Evolutionary conservation across 2,329 filamentous ascomycete genomes (phyloP).

Genomic region (Rhinocladiella mackenziei): DNA sequence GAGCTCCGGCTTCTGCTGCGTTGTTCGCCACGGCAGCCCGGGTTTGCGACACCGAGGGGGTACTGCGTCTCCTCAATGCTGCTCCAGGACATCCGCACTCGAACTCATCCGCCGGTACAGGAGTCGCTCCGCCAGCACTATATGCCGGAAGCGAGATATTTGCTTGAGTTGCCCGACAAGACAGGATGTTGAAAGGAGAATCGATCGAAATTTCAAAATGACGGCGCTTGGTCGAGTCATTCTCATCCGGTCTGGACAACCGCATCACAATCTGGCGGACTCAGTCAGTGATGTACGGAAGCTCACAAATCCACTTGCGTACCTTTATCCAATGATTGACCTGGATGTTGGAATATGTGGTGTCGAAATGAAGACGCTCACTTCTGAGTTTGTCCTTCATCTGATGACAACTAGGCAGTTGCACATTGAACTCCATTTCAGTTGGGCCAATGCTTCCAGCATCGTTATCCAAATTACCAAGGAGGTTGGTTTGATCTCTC

Average conservation of each 20-base stretch:
- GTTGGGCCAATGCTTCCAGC: constrained; percentile 72
- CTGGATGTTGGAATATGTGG: constrained; percentile 88
- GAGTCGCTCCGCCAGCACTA: constrained; percentile 52
- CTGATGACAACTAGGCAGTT: constrained; percentile 81
- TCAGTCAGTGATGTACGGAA: too few relatives aligned
- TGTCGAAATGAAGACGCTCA: constrained; percentile 76
- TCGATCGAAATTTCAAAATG: constrained; percentile 97
- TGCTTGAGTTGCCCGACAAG: constrained; percentile 85
- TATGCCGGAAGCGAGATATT: constrained; percentile 86
- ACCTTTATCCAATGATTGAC: constrained; percentile 98
- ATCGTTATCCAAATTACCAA: constrained; percentile 76
- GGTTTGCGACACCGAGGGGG: constrained; percentile 27
- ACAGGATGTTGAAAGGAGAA: constrained; percentile 88
- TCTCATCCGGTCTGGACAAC: constrained; percentile 75
- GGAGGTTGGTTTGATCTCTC: constrained; percentile 61
- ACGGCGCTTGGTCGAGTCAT: constrained; percentile 71
- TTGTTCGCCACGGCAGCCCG: constrained; percentile 30
- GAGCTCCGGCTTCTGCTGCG: constrained; percentile 26
- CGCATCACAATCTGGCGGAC: constrained; percentile 93
- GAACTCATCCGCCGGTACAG: constrained; percentile 53
- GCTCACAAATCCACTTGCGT: too few relatives aligned
- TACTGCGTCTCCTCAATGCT: constrained; percentile 40
- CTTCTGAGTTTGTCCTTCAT: constrained; percentile 68
- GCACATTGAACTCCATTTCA: constrained; percentile 91
- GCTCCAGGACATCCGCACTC: constrained; percentile 67